These are phyloP conservation scores for Linum tenue DNA, from an alignment of 345 rosid species.

Conservation along the genomic window DNA sequence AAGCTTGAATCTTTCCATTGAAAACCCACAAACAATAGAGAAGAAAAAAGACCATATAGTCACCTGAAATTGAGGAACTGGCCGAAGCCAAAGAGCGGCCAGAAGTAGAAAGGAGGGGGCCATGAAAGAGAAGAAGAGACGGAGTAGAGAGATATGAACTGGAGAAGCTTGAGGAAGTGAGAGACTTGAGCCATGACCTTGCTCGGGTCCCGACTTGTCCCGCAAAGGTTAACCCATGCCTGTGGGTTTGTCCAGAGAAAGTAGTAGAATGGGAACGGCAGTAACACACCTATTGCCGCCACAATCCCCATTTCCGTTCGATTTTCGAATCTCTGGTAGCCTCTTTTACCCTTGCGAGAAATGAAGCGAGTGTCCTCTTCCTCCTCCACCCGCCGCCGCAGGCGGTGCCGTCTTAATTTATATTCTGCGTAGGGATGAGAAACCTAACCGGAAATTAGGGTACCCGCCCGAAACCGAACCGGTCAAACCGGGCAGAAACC, in stretches of 20 bases:
- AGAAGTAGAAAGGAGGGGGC: constrained; percentile 85
- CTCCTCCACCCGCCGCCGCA: no score
- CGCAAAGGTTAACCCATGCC: constrained; percentile 69
- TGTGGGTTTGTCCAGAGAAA: constrained; percentile 73
- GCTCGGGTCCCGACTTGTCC: constrained; percentile 60
- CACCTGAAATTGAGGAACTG: constrained; percentile 95
- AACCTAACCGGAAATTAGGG: no score
- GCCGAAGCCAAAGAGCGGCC: constrained; percentile 77
- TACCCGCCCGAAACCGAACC: no score
- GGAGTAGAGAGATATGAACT: constrained; percentile 58
- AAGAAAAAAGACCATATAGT: background rate
- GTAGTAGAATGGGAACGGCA: constrained; percentile 83
- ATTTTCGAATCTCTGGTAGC: no score
- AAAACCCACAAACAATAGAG: background rate
- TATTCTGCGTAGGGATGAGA: no score
- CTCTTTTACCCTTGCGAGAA: no score
- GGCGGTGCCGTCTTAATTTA: no score
- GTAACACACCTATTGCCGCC: constrained; percentile 53
- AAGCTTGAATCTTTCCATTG: background rate
- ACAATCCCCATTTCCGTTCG: constrained; percentile 41
- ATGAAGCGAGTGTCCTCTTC: no score
- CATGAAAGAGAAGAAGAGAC: constrained; percentile 62
- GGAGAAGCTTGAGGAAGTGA: constrained; percentile 64
- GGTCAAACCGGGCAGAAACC: no score
- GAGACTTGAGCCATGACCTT: constrained; percentile 64